These are phyloP conservation scores for Leucocoprinus leucothites DNA, from an alignment of 768 basidiomycete species.

Conservation along the genomic window DNA sequence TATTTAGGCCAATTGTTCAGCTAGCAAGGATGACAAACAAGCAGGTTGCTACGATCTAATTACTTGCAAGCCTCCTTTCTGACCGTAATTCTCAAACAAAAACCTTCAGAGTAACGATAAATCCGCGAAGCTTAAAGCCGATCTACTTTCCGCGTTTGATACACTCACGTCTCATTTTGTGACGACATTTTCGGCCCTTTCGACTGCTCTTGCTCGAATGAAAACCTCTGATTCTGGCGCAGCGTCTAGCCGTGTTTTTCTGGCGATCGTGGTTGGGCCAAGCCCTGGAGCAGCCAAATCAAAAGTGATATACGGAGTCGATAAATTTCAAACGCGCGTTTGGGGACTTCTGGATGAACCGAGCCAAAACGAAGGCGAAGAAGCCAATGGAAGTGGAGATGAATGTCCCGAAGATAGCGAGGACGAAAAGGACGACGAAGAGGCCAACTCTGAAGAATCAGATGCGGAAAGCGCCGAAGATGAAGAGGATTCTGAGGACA, in stretches of 20 bases:
- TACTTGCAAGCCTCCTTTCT: background rate
- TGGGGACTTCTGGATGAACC: constrained; percentile 27
- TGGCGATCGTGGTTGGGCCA: constrained; percentile 66
- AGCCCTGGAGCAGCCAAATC: constrained; percentile 59
- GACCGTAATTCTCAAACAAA: background rate
- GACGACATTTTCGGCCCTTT: constrained; percentile 72
- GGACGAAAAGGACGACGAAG: constrained; percentile 13
- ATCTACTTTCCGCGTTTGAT: constrained; percentile 65
- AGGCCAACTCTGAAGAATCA: constrained; percentile 10
- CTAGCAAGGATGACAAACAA: constrained; percentile 48
- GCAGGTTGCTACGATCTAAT: constrained; percentile 27
- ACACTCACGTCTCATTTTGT: constrained; percentile 69
- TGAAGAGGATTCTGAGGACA: constrained; percentile 5
- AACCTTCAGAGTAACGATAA: constrained; percentile 39
- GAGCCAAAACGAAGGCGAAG: constrained; percentile 13
- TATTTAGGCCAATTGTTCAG: constrained; percentile 60
- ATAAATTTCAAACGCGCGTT: constrained; percentile 54
- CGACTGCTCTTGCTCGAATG: constrained; percentile 53
- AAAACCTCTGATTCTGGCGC: background rate
- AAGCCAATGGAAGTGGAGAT: constrained; percentile 16
- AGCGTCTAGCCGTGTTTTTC: constrained; percentile 37
- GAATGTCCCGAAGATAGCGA: constrained; percentile 19
- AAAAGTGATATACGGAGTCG: constrained; percentile 58
- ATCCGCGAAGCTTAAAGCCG: constrained; percentile 55
- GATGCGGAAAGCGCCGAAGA: constrained; percentile 2